Evolutionary conservation across 371 early-diverging fungal genomes (phyloP).

Genomic region (Gilbertella persicaria): DNA sequence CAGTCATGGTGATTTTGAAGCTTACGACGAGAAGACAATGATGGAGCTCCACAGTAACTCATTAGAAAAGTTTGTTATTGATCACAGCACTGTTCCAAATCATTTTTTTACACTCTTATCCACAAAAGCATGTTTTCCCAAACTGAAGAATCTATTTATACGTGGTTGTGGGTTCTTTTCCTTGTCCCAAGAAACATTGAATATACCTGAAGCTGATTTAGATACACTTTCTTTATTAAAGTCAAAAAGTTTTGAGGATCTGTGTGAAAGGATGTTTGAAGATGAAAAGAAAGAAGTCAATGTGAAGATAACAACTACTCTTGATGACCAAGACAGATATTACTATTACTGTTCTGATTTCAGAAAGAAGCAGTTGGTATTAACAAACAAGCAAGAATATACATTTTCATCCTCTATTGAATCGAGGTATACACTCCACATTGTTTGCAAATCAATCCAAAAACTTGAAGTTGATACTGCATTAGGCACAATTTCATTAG

Average conservation of each 20-base stretch:
- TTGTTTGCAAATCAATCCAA: not conserved
- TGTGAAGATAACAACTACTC: not conserved
- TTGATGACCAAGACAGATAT: not conserved
- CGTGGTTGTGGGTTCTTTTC: not conserved
- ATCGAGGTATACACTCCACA: not conserved
- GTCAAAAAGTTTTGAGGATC: not conserved
- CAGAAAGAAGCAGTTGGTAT: not conserved
- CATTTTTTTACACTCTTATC: not conserved
- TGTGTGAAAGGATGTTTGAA: not conserved
- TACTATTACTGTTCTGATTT: not conserved
- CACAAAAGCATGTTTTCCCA: not conserved
- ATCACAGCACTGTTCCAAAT: not conserved
- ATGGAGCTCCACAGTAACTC: not conserved
- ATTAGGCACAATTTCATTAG: not conserved
- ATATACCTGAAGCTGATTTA: not conserved
- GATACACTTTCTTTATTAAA: not conserved
- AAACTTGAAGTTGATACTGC: not conserved
- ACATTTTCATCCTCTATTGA: not conserved
- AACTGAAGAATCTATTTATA: not conserved
- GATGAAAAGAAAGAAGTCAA: not conserved
- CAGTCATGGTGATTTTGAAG: not conserved
- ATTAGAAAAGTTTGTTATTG: not conserved
- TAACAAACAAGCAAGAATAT: not conserved
- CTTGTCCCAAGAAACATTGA: not conserved
- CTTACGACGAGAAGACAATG: not conserved